Conservation (phyloP, 2,329 filamentous ascomycete genomes). For the Emericellopsis atlantica region DNA sequence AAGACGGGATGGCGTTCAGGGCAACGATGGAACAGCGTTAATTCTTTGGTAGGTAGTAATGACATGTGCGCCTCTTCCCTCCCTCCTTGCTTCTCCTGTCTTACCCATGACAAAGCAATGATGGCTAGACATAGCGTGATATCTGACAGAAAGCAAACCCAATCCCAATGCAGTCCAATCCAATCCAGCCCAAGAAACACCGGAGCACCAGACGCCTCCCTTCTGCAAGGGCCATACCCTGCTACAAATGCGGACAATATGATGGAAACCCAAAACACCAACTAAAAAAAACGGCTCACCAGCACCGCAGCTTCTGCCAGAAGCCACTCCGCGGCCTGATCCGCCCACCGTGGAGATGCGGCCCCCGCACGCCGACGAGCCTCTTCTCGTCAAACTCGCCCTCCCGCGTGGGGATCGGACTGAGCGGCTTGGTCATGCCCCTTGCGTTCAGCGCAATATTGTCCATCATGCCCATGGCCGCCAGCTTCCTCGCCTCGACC, state of each 20-base stretch:
- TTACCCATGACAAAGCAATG: too few relatives aligned
- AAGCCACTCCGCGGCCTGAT: conserved; percentile 31
- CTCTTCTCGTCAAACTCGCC: conserved; percentile 28
- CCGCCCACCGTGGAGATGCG: conserved; percentile 27
- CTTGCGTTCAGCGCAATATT: conserved; percentile 30
- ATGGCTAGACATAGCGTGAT: too few relatives aligned
- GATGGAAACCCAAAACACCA: background rate
- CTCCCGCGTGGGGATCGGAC: conserved; percentile 28
- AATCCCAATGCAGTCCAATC: too few relatives aligned
- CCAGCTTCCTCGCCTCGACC: conserved; percentile 40
- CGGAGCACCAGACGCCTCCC: too few relatives aligned
- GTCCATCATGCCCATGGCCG: conserved; percentile 30
- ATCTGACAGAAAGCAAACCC: too few relatives aligned
- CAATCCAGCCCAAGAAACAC: too few relatives aligned
- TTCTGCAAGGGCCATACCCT: background rate
- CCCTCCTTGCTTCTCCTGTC: too few relatives aligned
- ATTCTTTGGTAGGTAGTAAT: too few relatives aligned
- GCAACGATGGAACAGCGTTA: too few relatives aligned
- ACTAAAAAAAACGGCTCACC: conserved; percentile 22
- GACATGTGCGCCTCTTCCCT: too few relatives aligned
- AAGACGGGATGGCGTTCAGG: too few relatives aligned
- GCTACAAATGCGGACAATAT: background rate
- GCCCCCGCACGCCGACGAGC: conserved; percentile 29
- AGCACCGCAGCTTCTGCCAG: conserved; percentile 44
- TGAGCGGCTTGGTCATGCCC: conserved; percentile 45